Base-by-base conservation (phyloP, 192 early-diverging fungal genomes). In the Neocallimastix lanati region DNA sequence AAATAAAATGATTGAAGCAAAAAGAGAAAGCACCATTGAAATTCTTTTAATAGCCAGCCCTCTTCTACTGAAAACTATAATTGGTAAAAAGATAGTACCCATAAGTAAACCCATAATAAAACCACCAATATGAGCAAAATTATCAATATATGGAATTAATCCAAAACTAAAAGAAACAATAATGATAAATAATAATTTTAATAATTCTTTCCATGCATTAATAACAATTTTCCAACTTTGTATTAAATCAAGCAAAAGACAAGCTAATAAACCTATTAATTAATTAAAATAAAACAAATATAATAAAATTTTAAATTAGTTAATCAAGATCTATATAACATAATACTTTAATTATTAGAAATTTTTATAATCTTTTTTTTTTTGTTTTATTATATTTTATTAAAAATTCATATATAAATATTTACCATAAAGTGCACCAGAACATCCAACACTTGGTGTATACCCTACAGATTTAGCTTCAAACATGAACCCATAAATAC, bases 401-500 rank as follows among this genome's bases (percentile, higher is more conserved):
- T 16, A 21, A 50, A 4, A 13, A 21, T 21, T 21, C 2, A 13
- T 50, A 21, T 3, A 11, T n/a, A n/a, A 7, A 67, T n/a, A 36
- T 58, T 79, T 80, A 87, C 88, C 89, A 82, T 85, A 90, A 12
- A 90, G 58, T 1, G 87, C 83, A 21, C 89, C 89, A 27, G 86
- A 88, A 79, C 85, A 85, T 28, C 89, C 89, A 13, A 90, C 88
- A 78, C 87, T 88, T 81, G 92, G 89, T 77, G 83, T 83, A 67
- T 67, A 67, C 11, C 85, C 83, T 12, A 80, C 81, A 9, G 85
- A 85, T 38, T 89, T 91, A 12, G 88, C 93, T 35, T 93, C 93
- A 84, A 95, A 91, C 27, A 96, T 82, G 85, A 95, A 94, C 25
- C 95, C 94, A 16, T 84, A 90, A 76, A 93, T 87, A 28, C 95